Base-by-base conservation (phyloP, 345 rosid species). In the Gossypioides kirkii region DNA sequence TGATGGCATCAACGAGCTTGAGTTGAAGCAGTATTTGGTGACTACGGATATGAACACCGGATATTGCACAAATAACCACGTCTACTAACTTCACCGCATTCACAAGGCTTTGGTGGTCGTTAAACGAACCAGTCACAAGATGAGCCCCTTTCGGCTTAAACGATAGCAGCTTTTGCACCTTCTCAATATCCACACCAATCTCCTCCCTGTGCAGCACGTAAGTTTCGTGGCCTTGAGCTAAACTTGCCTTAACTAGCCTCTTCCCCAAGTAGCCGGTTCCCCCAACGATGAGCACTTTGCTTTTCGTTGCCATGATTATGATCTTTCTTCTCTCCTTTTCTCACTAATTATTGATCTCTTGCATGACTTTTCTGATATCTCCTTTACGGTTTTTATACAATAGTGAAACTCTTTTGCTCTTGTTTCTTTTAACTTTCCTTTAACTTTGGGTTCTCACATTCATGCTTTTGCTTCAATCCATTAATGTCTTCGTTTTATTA, bases 181-280 rank as follows among this genome's bases (percentile, higher is more conserved):
- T 94, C 70, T 94, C 98, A 26, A 90, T 85, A 58, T 91, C 89
- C 2, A 86, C 82, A 26, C 97, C 89, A 22, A 87, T 84, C 81
- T 90, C 93, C 0, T 81, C 74, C 72, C 97, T 79, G 9, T 87
- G 85, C 4, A 91, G 82, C 18, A 91, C 77, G 47, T 80, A 88
- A 2, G 93, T 94, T 62, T 80, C 77, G 43, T 91, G 96, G 1
- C 96, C 97, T 73, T 72, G 81, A 8, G 25, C 87, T 76, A 94
- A 77, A 76, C 97, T 84, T 16, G 97, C 96, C 85, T 71, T 84
- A 52, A 87, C 97, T 73, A 94, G 74, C 63, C 94, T 83, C 89
- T 79, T 90, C 56, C 98, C 98, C 26, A 91, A 66, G 84, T 87
- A 90, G 2, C 97, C 96, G 9, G 90, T 91, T 23, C 88, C 98